phyloP scores from a whole-genome alignment of 2,329 filamentous ascomycete genomes.

The Fusarium graminum region DNA sequence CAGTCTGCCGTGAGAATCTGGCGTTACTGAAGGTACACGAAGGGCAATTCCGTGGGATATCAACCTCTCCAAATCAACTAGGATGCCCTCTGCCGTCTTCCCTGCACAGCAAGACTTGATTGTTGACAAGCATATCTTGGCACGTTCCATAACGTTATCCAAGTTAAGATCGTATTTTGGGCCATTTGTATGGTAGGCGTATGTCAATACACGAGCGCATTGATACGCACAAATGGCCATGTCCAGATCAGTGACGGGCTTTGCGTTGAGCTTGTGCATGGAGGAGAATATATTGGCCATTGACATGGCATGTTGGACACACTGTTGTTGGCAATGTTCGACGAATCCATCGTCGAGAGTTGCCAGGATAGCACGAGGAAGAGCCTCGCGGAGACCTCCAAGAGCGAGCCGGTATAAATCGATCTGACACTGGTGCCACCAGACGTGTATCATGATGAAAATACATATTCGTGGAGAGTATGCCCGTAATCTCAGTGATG shows the following conservation, averaged over 20 bases:
- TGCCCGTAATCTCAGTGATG: constrained; percentile 66
- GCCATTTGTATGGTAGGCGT: constrained; percentile 61
- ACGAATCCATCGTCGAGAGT: constrained; percentile 64
- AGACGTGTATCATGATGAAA: constrained; percentile 71
- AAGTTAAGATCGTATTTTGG: constrained; percentile 59
- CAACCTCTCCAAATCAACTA: constrained; percentile 64
- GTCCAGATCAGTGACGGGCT: constrained; percentile 67
- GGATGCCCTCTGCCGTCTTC: constrained; percentile 62
- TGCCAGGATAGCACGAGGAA: constrained; percentile 60
- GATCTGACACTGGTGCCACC: constrained; percentile 70
- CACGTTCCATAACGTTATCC: constrained; percentile 63
- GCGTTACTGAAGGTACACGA: constrained; percentile 39
- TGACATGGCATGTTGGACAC: constrained; percentile 66
- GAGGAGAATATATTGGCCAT: constrained; percentile 69
- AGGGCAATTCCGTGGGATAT: constrained; percentile 60
- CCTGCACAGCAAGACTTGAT: constrained; percentile 65
- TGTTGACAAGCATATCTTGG: constrained; percentile 64
- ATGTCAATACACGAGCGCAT: constrained; percentile 66
- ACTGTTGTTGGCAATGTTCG: constrained; percentile 63
- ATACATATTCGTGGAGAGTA: constrained; percentile 70
- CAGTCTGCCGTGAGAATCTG: constrained; percentile 36
- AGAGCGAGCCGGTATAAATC: constrained; percentile 68
- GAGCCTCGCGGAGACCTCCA: constrained; percentile 64
- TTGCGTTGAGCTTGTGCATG: constrained; percentile 64
- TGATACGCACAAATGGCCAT: constrained; percentile 69